phyloP scores from a whole-genome alignment of 2,329 filamentous ascomycete species.

The Fusarium nurragi region DNA sequence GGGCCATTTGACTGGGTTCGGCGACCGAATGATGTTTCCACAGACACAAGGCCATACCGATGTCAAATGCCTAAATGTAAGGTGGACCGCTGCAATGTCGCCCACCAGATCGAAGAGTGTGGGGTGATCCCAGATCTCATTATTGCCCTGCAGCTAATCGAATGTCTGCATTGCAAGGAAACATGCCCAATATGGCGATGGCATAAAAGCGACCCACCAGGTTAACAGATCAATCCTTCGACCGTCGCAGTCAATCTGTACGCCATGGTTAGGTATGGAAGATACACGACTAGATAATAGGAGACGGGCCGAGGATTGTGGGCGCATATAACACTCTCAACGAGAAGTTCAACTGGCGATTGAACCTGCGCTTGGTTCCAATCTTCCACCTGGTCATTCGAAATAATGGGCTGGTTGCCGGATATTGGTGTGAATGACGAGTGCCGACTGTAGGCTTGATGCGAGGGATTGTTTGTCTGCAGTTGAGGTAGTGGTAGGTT shows the following conservation, averaged over 20 bases:
- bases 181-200: conserved; percentile 20
- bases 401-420: neutral
- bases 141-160: conserved; percentile 34
- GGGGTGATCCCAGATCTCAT: conserved; percentile 38
- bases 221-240: conserved; percentile 4
- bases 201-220: conserved; percentile 18
- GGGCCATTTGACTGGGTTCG: neutral
- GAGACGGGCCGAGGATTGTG: conserved; percentile 19
- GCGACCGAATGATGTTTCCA: no score
- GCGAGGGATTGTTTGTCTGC: neutral
- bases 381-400: neutral
- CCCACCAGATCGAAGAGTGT: conserved; percentile 34
- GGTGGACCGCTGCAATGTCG: conserved; percentile 33
- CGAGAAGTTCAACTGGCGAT: neutral
- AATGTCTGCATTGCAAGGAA: conserved; percentile 32
- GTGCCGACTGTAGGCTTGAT: neutral
- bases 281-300: neutral
- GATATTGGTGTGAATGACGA: neutral
- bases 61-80: conserved; percentile 5
- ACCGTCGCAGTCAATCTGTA: neutral
- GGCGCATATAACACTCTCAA: neutral
- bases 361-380: neutral
- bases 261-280: neutral
- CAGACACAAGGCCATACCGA: neutral
- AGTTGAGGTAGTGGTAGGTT: neutral